phyloP scores from a whole-genome alignment of 805 yeast genomes.

The Ogataea wickerhamii region DNA sequence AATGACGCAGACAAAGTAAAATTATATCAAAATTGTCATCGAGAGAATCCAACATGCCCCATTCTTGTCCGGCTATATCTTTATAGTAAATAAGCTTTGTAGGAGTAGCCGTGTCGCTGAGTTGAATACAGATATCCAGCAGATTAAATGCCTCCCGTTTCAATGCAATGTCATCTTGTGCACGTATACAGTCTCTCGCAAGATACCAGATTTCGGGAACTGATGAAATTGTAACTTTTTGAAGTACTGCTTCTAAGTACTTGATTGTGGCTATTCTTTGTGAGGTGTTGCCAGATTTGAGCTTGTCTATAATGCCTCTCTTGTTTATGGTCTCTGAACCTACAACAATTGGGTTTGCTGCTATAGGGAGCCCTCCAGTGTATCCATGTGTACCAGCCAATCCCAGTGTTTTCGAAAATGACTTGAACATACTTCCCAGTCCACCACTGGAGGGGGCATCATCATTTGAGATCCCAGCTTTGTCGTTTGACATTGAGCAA shows the following conservation, averaged over 20 bases:
- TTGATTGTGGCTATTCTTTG: conserved; percentile 49
- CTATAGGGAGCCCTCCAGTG: conserved; percentile 13
- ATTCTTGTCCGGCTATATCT: conserved; percentile 48
- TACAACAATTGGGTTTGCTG: conserved; percentile 28
- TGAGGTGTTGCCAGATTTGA: conserved; percentile 21
- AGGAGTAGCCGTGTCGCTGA: conserved; percentile 48
- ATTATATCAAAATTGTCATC: conserved; percentile 32
- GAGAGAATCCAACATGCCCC: conserved; percentile 39
- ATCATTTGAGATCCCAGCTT: too few species aligned
- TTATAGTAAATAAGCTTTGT: conserved; percentile 54
- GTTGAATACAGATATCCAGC: conserved; percentile 50
- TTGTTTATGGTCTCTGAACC: conserved; percentile 25
- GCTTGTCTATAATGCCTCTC: conserved; percentile 15
- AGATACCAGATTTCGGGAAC: conserved; percentile 76
- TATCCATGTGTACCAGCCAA: conserved; percentile 9
- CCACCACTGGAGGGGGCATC: conserved; percentile 2
- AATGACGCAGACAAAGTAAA: conserved; percentile 50
- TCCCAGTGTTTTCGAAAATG: conserved; percentile 25
- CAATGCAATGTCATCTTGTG: conserved; percentile 29
- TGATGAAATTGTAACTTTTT: conserved; percentile 50
- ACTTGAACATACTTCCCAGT: conserved; percentile 20
- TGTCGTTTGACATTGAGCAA: too few species aligned
- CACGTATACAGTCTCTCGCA: conserved; percentile 50
- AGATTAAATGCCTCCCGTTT: conserved; percentile 52
- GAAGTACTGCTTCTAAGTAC: conserved; percentile 46